Conservation (phyloP, 1,284 basidiomycete species). For the Athelia sp. region DNA sequence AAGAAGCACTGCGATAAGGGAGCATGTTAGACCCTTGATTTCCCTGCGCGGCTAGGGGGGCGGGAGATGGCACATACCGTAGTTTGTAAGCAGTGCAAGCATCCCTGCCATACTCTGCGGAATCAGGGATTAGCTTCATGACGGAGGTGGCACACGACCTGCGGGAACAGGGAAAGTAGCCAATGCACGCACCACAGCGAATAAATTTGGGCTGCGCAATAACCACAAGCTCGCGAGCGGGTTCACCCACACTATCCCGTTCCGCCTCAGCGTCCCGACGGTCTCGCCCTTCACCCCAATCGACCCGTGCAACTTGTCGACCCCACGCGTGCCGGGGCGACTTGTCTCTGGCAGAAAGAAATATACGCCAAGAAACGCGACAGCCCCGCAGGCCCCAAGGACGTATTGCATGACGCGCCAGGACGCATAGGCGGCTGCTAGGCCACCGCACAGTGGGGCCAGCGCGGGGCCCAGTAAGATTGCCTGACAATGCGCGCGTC, state of each 20-base stretch:
- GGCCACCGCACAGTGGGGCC: slow-evolving; percentile 37
- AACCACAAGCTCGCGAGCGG: slow-evolving; percentile 50
- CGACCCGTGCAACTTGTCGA: slow-evolving; percentile 26
- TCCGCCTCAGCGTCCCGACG: slow-evolving; percentile 21
- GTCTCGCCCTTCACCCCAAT: slow-evolving; percentile 13
- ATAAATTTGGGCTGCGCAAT: slow-evolving; percentile 54
- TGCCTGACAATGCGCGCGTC: no score
- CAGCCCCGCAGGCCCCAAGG: slow-evolving; percentile 39
- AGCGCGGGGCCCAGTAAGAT: slow-evolving; percentile 38
- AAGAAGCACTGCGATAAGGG: slow-evolving; percentile 27
- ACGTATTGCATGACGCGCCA: slow-evolving; percentile 67
- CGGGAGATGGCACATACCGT: slow-evolving; percentile 26
- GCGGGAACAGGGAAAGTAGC: no score
- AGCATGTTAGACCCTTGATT: neutral
- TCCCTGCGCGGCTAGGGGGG: no score
- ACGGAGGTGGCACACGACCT: no score
- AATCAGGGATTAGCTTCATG: no score
- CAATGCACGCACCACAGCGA: slow-evolving; percentile 50
- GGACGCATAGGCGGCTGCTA: slow-evolving; percentile 47
- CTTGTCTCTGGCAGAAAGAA: slow-evolving; percentile 69
- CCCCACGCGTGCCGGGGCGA: slow-evolving; percentile 43
- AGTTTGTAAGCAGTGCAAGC: slow-evolving; percentile 38
- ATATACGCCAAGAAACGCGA: slow-evolving; percentile 40
- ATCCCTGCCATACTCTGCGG: slow-evolving; percentile 37
- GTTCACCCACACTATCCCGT: slow-evolving; percentile 46